Evolutionary conservation across 1,139 yeast species (phyloP).

Genomic region (Yamadazyma kanchanaburiensis): DNA sequence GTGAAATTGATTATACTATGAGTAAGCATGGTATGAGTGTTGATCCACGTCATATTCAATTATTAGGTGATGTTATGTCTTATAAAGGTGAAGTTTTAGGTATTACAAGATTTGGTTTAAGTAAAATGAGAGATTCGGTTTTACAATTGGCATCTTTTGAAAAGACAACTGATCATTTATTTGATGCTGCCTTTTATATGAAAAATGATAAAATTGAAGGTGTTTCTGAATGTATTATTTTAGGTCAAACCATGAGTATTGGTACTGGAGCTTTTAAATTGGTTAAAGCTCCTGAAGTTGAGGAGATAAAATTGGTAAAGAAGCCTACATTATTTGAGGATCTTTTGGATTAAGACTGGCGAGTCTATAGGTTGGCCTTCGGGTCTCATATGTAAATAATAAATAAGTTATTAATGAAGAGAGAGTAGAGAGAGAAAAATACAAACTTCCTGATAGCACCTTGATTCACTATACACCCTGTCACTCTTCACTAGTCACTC

Average conservation of each 20-base stretch:
- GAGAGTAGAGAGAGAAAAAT: no score
- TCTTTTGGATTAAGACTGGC: conserved; percentile 1
- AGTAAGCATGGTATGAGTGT: conserved; percentile 99
- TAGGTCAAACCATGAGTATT: conserved; percentile 95
- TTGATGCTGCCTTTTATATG: conserved; percentile 98
- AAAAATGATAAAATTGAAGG: conserved; percentile 95
- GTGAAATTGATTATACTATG: conserved; percentile 97
- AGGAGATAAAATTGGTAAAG: conserved; percentile 39
- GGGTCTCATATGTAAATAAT: no score
- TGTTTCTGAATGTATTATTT: conserved; percentile 94
- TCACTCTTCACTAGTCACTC: no score
- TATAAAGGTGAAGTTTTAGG: conserved; percentile 98
- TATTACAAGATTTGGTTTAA: conserved; percentile 94
- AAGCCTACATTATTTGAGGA: conserved; percentile 64
- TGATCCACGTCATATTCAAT: conserved; percentile 98
- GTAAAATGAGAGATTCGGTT: conserved; percentile 98
- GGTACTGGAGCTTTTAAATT: conserved; percentile 97
- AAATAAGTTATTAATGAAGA: no score
- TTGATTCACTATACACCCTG: no score
- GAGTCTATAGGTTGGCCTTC: no score
- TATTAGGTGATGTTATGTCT: conserved; percentile 97
- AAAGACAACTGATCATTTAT: conserved; percentile 96
- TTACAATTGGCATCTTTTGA: conserved; percentile 96
- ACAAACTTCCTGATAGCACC: no score
- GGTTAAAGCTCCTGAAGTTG: conserved; percentile 54